Evolutionary conservation across 139 green algal genomes (phyloP), one percentile per base, ranked within the genome.

Genomic region (Chlorella sorokiniana): DNA sequence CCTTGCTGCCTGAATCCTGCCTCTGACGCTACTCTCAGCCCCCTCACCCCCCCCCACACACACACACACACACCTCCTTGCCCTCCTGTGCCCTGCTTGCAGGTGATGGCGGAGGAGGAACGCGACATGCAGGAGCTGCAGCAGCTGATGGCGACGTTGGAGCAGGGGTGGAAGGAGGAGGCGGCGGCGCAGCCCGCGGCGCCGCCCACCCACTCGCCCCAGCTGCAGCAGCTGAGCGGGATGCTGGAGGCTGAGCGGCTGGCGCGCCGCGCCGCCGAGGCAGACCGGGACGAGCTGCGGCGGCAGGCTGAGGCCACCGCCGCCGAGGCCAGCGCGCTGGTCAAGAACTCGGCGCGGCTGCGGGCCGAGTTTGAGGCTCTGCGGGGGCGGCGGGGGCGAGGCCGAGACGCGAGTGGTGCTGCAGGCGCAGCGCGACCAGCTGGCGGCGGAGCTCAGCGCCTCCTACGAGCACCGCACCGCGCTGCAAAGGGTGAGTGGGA

Each of bases 271-370:
- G 69, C 44, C 22, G 69, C 44, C 3, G 69, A 76, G 69, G 69
- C 69, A 31, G 69, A 76, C 29, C 35, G 72, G n/a, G 51, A 67
- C 48, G 29, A 65, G 48, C 71, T 78, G 56, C 56, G 16, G 56
- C 56, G 56, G 56, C 56, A 65, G 56, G 56, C 56, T 16, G 23
- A 65, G 18, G 10, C 16, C 18, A n/a, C 18, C 56, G 56, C 56
- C 23, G 56, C 56, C 18, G 56, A 65, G 56, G 56, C 56, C 18
- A 31, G 18, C 23, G 56, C n/a, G 56, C 56, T 65, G 56, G 56
- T 65, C 18, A 16, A 22, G 18, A 65, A 65, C 56, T 33, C 18
- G 18, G 56, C 18, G 18, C 10, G 6, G 56, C 56, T 65, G 56
- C 56, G 56, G 16, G 56, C 22, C 6, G 56, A 65, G 56, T 65